Evolutionary conservation across 2,329 filamentous ascomycete genomes (phyloP).

Genomic region (Paecilomyces formosus): DNA sequence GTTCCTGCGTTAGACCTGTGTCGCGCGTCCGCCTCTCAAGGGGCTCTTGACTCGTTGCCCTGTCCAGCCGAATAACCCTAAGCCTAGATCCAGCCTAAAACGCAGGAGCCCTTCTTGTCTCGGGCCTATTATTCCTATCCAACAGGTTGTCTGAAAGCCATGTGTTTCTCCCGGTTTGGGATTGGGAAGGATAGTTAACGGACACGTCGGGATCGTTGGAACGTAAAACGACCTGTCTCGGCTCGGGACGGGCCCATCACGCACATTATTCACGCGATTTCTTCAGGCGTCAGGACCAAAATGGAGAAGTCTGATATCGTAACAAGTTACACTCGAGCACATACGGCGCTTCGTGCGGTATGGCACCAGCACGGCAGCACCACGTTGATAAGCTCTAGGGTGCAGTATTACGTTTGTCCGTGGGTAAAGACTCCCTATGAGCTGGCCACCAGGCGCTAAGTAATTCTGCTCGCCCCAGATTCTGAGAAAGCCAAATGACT

Average conservation of each 20-base stretch:
- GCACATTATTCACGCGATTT: not conserved
- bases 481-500: not conserved
- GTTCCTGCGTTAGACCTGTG: slow-evolving; percentile 28
- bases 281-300: not conserved
- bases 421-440: not conserved
- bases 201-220: not conserved
- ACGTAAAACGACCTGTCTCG: not conserved
- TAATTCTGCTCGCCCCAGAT: not conserved
- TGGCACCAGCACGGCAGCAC: not conserved
- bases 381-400: not conserved
- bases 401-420: not conserved
- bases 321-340: not conserved
- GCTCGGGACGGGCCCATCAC: not conserved
- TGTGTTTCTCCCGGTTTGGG: not conserved
- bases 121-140: not conserved
- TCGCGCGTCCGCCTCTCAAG: slow-evolving; percentile 6
- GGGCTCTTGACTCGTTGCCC: not conserved
- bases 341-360: not conserved
- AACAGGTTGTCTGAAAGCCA: slow-evolving; percentile 3
- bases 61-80: not conserved
- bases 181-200: not conserved
- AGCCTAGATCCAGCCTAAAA: not conserved
- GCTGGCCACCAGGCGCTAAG: not conserved
- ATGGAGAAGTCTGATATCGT: not conserved
- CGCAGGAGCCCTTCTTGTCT: not conserved